Base-by-base conservation (phyloP, 768 basidiomycete genomes). In the Phylloporus sp. region DNA sequence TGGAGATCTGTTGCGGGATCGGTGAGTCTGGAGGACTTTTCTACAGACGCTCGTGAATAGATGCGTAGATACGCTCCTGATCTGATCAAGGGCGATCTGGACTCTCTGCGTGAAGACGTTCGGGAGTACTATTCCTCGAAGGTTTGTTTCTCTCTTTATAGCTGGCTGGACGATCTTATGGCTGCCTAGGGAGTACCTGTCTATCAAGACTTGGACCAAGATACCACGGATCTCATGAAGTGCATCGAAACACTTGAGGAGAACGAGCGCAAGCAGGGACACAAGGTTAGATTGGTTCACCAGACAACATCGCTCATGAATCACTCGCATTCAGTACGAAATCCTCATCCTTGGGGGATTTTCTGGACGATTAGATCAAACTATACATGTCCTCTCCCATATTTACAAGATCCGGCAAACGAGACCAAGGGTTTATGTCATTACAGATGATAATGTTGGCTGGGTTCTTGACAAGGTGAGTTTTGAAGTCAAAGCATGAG, bases 221-320 rank as follows among this genome's bases (percentile, higher is more conserved):
- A 91, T 63, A 80, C 91, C n/a, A 98, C 95, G 0, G 97, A 99
- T 66, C 77, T 99, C 52, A 92, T 91, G 87, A 99, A 99, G 70
- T 98, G 94, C 61, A 70, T 98, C 2, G 41, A 59, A 6, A 76
- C 83, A 6, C 63, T 97, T 4, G 67, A 80, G 43, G 79, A 80
- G 47, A 76, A 74, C 52, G 91, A 94, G 60, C 52, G 59, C 16
- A 55, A 58, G 2, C 73, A 76, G 41, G 67, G 66, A 8, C 62
- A 58, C 47, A 55, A 71, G 57, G 82, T 81, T 45, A 43, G 70
- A 12, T 10, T 5, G 10, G 43, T 32, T 23, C 7, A 11, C 13
- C 4, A 8, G 35, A 34, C 11, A 31, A 36, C 6, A 23, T 10
- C 43, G 20, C 31, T 41, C 29, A 53, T n/a, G 4, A 39, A 29